Evolutionary conservation across 805 yeast genomes (phyloP), one percentile per base, ranked within the genome.

Genomic region (Wickerhamomyces alni): DNA sequence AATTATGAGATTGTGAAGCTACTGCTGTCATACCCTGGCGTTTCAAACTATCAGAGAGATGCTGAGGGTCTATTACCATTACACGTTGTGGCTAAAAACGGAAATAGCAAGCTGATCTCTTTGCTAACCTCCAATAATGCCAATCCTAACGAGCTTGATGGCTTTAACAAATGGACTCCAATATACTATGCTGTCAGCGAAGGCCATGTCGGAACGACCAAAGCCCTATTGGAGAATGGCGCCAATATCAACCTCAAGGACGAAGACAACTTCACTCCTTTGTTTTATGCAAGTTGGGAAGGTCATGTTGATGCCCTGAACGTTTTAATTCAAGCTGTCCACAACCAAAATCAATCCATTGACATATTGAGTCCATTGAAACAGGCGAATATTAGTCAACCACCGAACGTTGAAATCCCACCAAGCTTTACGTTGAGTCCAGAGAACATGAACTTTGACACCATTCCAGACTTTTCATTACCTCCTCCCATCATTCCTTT

Each of bases 401-500:
- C 24, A 21, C 19, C 45, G 2, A 15, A 39, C 6, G 46, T 48
- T 10, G 38, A 39, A 13, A 41, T 47, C 34, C 51, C 61, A 35
- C 46, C 58, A 30, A 39, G 43, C 5, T 49, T 48, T 28, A 30
- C 45, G 11, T 37, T 55, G 18, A 46, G 40, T 5, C 54, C 60
- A 13, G 69, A 66, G 29, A 36, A 46, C 9, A 40, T 52, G 19
- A 74, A 70, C 38, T 65, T 76, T 8, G 95, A 87, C 48, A 72
- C 79, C 15, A 91, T 93, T 39, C 98, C 99, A 0, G 96, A 87
- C 52, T 72, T 93, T 36, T 77, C 88, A 17, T 69, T 93, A 42
- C 99, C 99, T 1, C 99, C 99, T 1, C 99, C 99, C 4, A 87
- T 93, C 39, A 78, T 93, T 37, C 99, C 99, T 1, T 66, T 93